Conservation (phyloP, 257 asterid genomes). For the Asclepias syriaca region DNA sequence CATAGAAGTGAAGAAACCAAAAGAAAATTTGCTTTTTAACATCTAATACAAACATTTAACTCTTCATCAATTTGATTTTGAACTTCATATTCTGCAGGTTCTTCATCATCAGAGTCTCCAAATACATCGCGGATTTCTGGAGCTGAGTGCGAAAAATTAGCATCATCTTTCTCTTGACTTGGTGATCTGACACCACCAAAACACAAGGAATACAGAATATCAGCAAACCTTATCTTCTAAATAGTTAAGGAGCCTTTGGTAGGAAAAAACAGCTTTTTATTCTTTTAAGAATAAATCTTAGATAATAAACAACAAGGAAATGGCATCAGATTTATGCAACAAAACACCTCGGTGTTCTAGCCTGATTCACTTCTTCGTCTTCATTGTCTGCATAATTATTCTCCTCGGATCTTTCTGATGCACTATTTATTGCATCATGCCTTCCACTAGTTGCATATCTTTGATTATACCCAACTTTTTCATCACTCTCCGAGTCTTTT, state of each 20-base stretch:
- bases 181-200: conserved; percentile 43
- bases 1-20: conserved; percentile 9
- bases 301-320: not conserved
- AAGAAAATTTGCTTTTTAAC: conserved; percentile 8
- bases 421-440: conserved; percentile 60
- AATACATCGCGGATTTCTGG: conserved; percentile 90
- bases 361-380: conserved; percentile 78
- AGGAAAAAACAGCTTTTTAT: not conserved
- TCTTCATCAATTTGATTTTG: conserved; percentile 53
- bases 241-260: not conserved
- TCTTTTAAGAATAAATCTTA: not conserved
- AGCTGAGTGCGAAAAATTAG: conserved; percentile 52
- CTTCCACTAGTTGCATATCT: conserved; percentile 67
- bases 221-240: not conserved
- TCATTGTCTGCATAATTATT: conserved; percentile 62
- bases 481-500: conserved; percentile 74
- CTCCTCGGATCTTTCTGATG: conserved; percentile 86
- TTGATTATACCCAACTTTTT: conserved; percentile 63
- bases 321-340: conserved; percentile 5
- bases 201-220: not conserved
- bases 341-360: conserved; percentile 58
- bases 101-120: conserved; percentile 89
- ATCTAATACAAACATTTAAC: conserved; percentile 39
- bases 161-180: conserved; percentile 57
- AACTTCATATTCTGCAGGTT: conserved; percentile 45